Base-by-base conservation (phyloP, 768 basidiomycete genomes). In the Mrakia blollopis region DNA sequence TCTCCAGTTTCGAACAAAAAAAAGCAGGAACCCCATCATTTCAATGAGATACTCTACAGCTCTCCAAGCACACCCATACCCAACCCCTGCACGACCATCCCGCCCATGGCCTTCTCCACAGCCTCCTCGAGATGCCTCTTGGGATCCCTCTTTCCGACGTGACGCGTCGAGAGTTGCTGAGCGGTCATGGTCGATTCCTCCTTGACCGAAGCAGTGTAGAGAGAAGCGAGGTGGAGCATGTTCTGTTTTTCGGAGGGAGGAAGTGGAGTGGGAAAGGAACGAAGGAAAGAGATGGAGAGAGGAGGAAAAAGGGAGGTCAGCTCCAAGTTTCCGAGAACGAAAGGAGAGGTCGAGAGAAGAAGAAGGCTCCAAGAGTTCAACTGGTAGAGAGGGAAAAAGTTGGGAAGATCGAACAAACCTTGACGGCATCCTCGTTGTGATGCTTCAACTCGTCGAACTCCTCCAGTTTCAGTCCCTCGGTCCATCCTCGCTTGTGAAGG, bases 401-500 rank as follows among this genome's bases (percentile, higher is more conserved):
- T 1, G 21, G 28, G 28, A 35, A 32, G 57, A 62, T 14, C 21
- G n/a, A 50, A 50, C 47, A 80, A 88, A 95, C 96, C 89, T 97
- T 94, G 86, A 99, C 94, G 41, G 92, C 91, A 81, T 89, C 90
- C 85, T 98, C 94, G 81, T 98, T 98, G 41, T 85, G 85, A 84
- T 92, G 89, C 82, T 94, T 93, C 84, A 95, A 92, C 73, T 87
- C 84, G 76, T 91, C 88, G 85, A 98, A 98, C 85, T 98, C 94
- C 60, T 90, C 88, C 82, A 99, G 84, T 83, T 92, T 93, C 80
- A 99, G 85, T 0, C 96, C 97, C 83, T 98, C 95, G 3, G 97
- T 98, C 97, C 97, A 99, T 82, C 97, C 96, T 81, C 94, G 88
- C 85, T 98, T 98, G 86, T 99, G 97, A 81, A 99, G 85, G 84